Percentiles rank a stretch among this genome's conserved stretches.
Evolutionary conservation across 2,329 filamentous ascomycete species (phyloP).

Genomic region (Sporothrix globosa): DNA sequence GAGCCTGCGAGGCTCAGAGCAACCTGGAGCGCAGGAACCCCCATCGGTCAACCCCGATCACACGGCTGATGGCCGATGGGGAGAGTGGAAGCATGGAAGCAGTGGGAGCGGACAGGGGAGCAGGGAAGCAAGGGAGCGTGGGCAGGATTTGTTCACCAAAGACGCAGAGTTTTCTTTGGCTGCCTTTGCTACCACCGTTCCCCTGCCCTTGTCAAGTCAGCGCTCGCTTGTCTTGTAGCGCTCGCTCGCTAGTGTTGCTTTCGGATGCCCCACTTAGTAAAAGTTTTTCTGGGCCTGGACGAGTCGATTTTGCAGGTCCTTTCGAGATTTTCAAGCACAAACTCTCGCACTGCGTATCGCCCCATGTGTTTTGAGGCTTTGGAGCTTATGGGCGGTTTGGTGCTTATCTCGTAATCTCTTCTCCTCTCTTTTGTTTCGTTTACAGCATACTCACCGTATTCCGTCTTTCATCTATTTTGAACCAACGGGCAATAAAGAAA

Average conservation of each 20-base stretch:
- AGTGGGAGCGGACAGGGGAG: too few relatives aligned
- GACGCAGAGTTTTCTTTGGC: slow-evolving; percentile 21
- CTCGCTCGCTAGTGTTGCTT: slow-evolving; percentile 12
- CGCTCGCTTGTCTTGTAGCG: background rate
- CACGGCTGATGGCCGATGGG: background rate
- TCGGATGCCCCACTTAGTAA: slow-evolving; percentile 1
- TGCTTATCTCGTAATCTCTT: slow-evolving; percentile 25
- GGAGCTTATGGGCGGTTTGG: background rate
- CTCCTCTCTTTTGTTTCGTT: background rate
- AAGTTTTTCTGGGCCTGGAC: slow-evolving; percentile 21
- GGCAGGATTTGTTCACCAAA: too few relatives aligned
- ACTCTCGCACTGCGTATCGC: background rate
- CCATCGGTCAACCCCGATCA: slow-evolving; percentile 28
- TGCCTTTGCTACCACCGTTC: background rate
- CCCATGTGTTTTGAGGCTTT: background rate
- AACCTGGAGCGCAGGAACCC: background rate
- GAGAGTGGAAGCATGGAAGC: background rate
- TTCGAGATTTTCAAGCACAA: background rate
- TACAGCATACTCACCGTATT: background rate
- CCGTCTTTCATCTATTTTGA: background rate
- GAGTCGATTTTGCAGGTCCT: background rate
- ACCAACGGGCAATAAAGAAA: background rate
- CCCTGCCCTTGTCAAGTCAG: background rate
- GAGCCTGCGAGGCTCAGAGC: slow-evolving; percentile 24
- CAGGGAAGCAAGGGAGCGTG: too few relatives aligned